phyloP scores from a whole-genome alignment of 345 rosid species.

The Moricandia arvensis region DNA sequence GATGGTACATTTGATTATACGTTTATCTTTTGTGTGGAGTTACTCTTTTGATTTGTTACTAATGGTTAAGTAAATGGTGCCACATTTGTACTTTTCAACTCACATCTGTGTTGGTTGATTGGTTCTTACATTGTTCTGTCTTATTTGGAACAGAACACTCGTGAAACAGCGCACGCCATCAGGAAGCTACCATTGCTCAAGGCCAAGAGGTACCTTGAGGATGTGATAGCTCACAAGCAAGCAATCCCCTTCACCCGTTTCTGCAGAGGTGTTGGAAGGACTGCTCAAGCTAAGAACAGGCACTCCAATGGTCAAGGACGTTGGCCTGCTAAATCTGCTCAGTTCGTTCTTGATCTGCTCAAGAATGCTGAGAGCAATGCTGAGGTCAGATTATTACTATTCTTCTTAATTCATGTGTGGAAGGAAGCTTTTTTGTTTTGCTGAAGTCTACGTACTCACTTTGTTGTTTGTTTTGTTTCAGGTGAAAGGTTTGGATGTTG shows the following conservation, averaged over 20 bases:
- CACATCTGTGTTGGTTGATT: not conserved
- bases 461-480: no score
- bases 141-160: constrained; percentile 56
- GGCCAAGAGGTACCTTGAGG: constrained; percentile 96
- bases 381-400: constrained; percentile 39
- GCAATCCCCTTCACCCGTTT: constrained; percentile 95
- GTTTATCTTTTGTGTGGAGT: no score
- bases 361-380: constrained; percentile 99
- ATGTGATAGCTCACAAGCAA: constrained; percentile 94
- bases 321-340: constrained; percentile 93
- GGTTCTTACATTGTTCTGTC: not conserved
- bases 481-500: constrained; percentile 86
- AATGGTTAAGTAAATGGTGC: constrained; percentile 57
- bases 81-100: constrained; percentile 5
- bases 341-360: constrained; percentile 78
- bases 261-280: constrained; percentile 92
- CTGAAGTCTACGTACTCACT: no score
- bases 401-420: no score
- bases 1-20: constrained; percentile 41
- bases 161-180: constrained; percentile 86
- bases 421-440: no score
- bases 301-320: constrained; percentile 97
- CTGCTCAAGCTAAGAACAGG: constrained; percentile 98
- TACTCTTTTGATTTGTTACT: constrained; percentile 31
- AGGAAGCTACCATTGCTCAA: constrained; percentile 79